Evolutionary conservation across 202 grass and related monocot species (phyloP), one percentile per base, ranked within the genome.

Genomic region (Brachypodium distachyon): DNA sequence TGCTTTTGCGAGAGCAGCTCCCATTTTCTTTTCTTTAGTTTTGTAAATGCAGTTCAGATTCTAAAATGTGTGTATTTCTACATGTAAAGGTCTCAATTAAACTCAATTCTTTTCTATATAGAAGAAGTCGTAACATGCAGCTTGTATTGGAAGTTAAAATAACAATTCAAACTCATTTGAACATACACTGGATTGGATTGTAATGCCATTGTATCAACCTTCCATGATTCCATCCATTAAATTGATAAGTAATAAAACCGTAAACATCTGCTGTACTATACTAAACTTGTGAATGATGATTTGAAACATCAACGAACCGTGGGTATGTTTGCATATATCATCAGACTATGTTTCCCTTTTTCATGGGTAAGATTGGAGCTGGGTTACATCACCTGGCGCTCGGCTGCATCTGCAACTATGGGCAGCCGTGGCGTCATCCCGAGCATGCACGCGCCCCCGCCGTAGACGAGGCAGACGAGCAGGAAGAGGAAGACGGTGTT

Each of bases 401-500:
- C 96, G 0, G 96, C 96, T 4, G 87, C 96, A 56, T 98, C 96
- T 1, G 91, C 89, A 2, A 95, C 91, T 47, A 98, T 81, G 9
- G 96, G 96, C 59, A 98, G 69, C 60, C 96, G 74, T 0, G 96
- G 91, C 10, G 87, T 43, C 61, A 92, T 93, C 32, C 95, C 91
- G 4, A 98, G 85, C 34, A 98, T 70, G 81, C 96, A 98, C 1
- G 89, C 36, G 4, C 87, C 88, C 7, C 87, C 81, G 40, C 96
- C 96, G 18, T 98, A 98, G 7, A 90, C 3, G 52, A 98, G 77
- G 55, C 77, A 92, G 54, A 92, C 74, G 37, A 98, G 85, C 28
- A 98, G 76, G 85, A 95, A 98, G 55, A 98, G 88, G 87, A 98
- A 98, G 43, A 95, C 85, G 0, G 96, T 98, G 87, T 62, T 95